Percentiles rank a stretch among this genome's conserved stretches.
These are phyloP conservation scores for Xanthoconium stramineum DNA, from an alignment of 768 basidiomycete species.

Conservation along the genomic window DNA sequence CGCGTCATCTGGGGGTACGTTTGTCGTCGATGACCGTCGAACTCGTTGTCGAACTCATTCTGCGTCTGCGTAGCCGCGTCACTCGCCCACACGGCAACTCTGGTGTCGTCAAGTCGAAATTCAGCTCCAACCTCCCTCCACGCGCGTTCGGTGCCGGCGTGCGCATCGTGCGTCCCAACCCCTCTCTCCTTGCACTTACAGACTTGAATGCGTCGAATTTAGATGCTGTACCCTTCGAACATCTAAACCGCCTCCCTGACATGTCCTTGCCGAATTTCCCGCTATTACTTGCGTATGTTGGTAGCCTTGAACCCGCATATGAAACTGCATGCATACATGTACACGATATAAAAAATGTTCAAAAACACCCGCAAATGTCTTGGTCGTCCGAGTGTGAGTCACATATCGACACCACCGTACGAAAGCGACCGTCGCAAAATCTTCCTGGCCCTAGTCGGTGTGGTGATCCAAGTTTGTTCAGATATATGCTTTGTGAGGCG, in stretches of 20 bases:
- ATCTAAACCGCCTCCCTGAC: slow-evolving; percentile 46
- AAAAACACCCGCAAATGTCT: slow-evolving; percentile 3
- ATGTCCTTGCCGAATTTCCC: no score
- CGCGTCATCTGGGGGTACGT: slow-evolving; percentile 97
- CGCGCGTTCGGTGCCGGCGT: slow-evolving; percentile 90
- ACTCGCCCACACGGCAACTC: slow-evolving; percentile 92
- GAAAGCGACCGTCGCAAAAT: no score
- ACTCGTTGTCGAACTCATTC: neutral
- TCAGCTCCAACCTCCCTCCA: slow-evolving; percentile 92
- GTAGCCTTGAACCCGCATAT: slow-evolving; percentile 21
- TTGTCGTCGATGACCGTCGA: slow-evolving; percentile 12
- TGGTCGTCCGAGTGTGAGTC: neutral
- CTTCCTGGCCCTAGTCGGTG: no score
- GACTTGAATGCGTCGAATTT: neutral
- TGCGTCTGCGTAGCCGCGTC: slow-evolving; percentile 58
- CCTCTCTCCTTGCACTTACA: neutral
- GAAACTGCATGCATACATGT: slow-evolving; percentile 18
- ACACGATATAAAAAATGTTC: slow-evolving; percentile 6
- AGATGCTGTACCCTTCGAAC: slow-evolving; percentile 94
- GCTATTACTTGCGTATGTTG: slow-evolving; percentile 19
- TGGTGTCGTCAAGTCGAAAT: slow-evolving; percentile 97
- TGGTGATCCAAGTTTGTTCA: no score
- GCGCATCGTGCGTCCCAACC: slow-evolving; percentile 64
- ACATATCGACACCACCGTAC: no score
- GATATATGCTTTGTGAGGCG: no score